A percentile compares a stretch with the other conserved stretches of the same genome.
Evolutionary conservation across 305 asterid species (phyloP).

Genomic region (Petunia hybrid): DNA sequence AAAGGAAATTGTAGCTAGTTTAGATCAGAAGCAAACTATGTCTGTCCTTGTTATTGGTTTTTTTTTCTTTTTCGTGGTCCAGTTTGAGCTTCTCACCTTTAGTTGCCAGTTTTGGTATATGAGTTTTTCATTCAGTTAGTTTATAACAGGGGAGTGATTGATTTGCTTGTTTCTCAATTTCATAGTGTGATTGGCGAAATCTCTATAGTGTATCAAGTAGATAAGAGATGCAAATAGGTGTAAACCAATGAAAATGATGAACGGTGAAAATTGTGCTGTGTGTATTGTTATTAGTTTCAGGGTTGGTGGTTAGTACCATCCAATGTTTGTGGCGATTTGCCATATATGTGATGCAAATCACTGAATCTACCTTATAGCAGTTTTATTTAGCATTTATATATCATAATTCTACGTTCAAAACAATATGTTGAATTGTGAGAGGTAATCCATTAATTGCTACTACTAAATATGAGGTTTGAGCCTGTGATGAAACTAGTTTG

Average conservation of each 20-base stretch:
- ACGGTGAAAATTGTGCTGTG: not conserved
- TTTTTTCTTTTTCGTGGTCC: not conserved
- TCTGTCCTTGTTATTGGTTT: not conserved
- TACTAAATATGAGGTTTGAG: not conserved
- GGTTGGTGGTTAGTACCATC: not conserved
- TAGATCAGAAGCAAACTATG: not conserved
- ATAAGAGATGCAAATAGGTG: not conserved
- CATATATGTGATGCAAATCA: not conserved
- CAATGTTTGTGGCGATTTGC: not conserved
- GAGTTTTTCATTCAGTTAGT: not conserved
- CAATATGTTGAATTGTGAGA: not conserved
- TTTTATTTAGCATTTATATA: not conserved
- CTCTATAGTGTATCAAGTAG: not conserved
- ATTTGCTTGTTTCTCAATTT: not conserved
- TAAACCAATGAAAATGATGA: constrained; percentile 1
- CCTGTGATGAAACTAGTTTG: not conserved
- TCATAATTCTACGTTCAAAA: not conserved
- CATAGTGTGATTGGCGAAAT: not conserved
- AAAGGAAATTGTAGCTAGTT: not conserved
- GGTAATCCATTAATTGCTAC: constrained; percentile 12
- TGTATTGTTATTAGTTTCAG: not conserved
- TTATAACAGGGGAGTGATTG: not conserved
- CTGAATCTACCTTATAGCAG: not conserved
- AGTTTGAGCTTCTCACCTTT: not conserved
- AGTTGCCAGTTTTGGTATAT: not conserved